Percentiles rank a stretch among this genome's conserved stretches.
Evolutionary conservation across 345 rosid species (phyloP).

Genomic region (Citrus unshiu): DNA sequence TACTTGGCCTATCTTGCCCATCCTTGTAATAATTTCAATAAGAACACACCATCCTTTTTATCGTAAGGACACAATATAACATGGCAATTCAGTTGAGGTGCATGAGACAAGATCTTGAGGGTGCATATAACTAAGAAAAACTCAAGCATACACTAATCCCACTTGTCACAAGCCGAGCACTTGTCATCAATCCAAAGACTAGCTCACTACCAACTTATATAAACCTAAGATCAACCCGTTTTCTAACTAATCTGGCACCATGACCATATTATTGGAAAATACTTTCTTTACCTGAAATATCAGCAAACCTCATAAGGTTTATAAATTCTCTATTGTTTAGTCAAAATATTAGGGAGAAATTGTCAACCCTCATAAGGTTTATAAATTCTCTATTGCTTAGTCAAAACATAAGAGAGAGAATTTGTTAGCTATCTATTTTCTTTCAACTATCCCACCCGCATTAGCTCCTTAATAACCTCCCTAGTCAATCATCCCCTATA

Average conservation of each 20-base stretch:
- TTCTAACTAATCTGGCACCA: background rate
- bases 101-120: background rate
- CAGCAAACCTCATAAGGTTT: background rate
- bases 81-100: background rate
- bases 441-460: background rate
- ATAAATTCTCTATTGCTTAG: background rate
- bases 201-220: background rate
- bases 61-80: background rate
- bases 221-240: background rate
- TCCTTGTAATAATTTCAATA: background rate
- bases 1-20: background rate
- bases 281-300: background rate
- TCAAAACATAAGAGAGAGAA: background rate
- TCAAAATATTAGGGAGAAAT: no score
- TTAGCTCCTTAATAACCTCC: background rate
- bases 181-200: background rate
- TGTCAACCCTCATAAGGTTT: background rate
- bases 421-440: background rate
- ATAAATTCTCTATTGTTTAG: background rate
- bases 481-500: background rate
- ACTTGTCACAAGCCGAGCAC: background rate
- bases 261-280: background rate
- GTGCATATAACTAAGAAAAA: background rate
- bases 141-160: background rate
- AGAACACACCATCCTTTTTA: background rate